Base-by-base conservation (phyloP, 2,329 filamentous ascomycete genomes). In the Sphaerulina populicola region DNA sequence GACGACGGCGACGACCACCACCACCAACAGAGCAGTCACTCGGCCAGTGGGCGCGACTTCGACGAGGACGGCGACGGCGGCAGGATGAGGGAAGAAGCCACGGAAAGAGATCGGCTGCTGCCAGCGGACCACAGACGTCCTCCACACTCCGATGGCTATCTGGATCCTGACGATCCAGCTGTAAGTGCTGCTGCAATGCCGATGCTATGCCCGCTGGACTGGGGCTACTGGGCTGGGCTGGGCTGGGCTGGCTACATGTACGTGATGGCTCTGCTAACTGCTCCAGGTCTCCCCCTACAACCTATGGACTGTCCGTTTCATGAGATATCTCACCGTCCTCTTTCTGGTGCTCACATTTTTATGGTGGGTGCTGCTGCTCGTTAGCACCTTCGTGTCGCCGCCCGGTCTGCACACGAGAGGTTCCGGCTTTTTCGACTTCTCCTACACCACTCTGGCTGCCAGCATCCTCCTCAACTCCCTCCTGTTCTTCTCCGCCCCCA, bases 321-420 rank as follows among this genome's bases (percentile, higher is more conserved):
- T 93, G 49, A 81, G 89, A 65, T 87, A 83, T 64, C 68, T 93
- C 54, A 91, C 88, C 4, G 75, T 94, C 49, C 62, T 88, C 35
- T 86, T 96, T 64, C 75, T 91, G 15, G 68, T 81, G 46, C 66
- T 90, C 60, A 86, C 82, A 50, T 88, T 94, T 63, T 63, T 88
- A n/a, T 97, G 91, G 91, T 97, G 93, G 91, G 77, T 88, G 8
- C 69, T 96, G 48, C 75, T 95, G 31, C 77, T 98, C n/a, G 81
- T 96, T 12, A 88, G 88, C 49, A 82, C 85, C 58, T 98, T 98
- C 71, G 83, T 94, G 60, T 95, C 87, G 47, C 89, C 89, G 11
- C 91, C 91, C 0, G 83, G 85, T 42, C 82, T 97, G 66, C 82
- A 93, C 66, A 86, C 83, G 8, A 82, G 88, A 47, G 93, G 93